phyloP scores from a whole-genome alignment of 2,329 filamentous ascomycete species.

The Chaetomium strumarium region DNA sequence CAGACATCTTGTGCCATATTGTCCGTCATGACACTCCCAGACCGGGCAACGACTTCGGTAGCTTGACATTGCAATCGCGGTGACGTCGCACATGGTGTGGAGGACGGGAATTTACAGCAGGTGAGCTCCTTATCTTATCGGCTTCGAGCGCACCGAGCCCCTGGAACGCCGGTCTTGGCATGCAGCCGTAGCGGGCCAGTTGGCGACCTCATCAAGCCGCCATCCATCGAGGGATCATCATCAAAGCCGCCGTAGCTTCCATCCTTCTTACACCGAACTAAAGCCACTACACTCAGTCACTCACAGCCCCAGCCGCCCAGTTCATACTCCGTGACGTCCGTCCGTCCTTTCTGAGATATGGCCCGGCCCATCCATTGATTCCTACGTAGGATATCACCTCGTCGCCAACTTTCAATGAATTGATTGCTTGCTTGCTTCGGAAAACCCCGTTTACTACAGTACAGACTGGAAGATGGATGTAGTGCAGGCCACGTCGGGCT shows the following conservation, averaged over 20 bases:
- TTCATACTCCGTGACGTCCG: background rate
- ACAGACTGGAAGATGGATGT: constrained; percentile 67
- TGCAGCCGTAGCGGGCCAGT: background rate
- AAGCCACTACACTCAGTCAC: background rate
- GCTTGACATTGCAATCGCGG: background rate
- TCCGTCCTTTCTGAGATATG: background rate
- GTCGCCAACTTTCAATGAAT: background rate
- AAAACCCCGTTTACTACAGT: background rate
- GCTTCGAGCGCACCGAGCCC: constrained; percentile 1
- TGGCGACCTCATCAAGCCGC: background rate
- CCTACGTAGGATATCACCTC: background rate
- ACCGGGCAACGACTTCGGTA: background rate
- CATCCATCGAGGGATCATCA: background rate
- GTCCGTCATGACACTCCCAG: background rate
- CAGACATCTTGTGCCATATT: constrained; percentile 39
- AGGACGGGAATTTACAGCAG: background rate
- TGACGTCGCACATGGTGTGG: background rate
- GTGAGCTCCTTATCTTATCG: constrained; percentile 21
- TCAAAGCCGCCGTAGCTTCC: background rate
- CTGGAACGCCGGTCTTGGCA: constrained; percentile 8
- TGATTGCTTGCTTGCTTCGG: background rate
- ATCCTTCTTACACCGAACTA: background rate
- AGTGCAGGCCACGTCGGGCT: constrained; percentile 85
- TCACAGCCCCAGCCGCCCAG: background rate
- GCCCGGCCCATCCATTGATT: background rate